These are phyloP conservation scores for Claviceps arundinis DNA, from an alignment of 2,329 filamentous ascomycete genomes.

Conservation along the genomic window DNA sequence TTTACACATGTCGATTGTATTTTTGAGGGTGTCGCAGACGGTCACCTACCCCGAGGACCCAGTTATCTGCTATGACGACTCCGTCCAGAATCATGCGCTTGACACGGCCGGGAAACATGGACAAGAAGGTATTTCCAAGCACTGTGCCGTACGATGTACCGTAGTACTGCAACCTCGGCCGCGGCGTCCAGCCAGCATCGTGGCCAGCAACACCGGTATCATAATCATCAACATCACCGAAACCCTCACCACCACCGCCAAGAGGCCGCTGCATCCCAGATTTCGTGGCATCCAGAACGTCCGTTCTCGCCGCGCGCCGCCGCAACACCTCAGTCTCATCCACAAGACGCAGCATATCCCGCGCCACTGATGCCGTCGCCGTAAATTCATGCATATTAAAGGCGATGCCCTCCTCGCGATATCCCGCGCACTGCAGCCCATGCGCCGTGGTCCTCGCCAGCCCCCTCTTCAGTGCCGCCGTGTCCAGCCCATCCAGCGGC, in stretches of 20 bases:
- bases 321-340: slow-evolving; percentile 5
- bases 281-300: neutral
- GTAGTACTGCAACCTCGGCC: slow-evolving; percentile 25
- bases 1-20: no score
- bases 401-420: slow-evolving; percentile 3
- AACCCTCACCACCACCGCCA: neutral
- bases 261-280: neutral
- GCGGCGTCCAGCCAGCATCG: neutral
- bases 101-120: slow-evolving; percentile 16
- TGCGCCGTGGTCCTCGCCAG: slow-evolving; percentile 10
- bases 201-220: neutral
- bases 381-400: slow-evolving; percentile 15
- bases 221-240: neutral
- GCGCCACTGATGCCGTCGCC: slow-evolving; percentile 4
- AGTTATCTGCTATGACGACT: slow-evolving; percentile 19
- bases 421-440: slow-evolving; percentile 14
- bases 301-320: neutral
- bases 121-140: slow-evolving; percentile 12
- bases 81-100: slow-evolving; percentile 24
- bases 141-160: slow-evolving; percentile 28
- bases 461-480: neutral
- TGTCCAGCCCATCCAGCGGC: slow-evolving; percentile 6
- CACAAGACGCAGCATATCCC: slow-evolving; percentile 4
- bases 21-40: neutral
- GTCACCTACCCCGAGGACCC: slow-evolving; percentile 15